A percentile compares a stretch with the other conserved stretches of the same genome.
Conservation (phyloP, 768 basidiomycete genomes). For the Mycena sanguinolenta region DNA sequence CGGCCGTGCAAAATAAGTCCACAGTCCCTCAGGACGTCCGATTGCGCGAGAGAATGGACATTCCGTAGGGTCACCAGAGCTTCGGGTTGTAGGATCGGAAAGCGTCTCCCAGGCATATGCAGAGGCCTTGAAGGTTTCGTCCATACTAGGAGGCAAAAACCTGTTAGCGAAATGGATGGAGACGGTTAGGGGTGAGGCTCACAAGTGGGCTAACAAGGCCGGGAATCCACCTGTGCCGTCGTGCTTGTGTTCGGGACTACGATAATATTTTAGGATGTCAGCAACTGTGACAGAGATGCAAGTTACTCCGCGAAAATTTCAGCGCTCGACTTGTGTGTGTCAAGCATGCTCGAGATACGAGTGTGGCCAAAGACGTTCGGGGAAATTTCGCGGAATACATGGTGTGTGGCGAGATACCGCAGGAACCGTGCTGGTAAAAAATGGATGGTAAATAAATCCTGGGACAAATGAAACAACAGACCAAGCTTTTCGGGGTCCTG, state of each 20-base stretch:
- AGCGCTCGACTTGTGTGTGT: neutral
- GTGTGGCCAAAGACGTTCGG: neutral
- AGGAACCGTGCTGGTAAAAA: constrained; percentile 49
- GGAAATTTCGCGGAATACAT: neutral
- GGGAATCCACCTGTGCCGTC: constrained; percentile 43
- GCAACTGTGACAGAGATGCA: too few species aligned
- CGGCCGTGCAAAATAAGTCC: constrained; percentile 42
- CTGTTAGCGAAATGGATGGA: neutral
- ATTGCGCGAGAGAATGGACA: constrained; percentile 44
- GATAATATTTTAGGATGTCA: constrained; percentile 33
- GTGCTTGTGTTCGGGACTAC: too few species aligned
- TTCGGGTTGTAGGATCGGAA: constrained; percentile 38
- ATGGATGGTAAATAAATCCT: neutral
- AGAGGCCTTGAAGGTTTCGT: constrained; percentile 47
- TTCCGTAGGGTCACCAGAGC: constrained; percentile 41
- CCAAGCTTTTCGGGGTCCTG: constrained; percentile 51
- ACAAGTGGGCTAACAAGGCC: constrained; percentile 45
- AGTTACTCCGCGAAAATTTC: neutral
- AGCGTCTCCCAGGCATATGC: constrained; percentile 48
- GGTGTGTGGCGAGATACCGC: neutral
- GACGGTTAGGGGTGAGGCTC: constrained; percentile 7
- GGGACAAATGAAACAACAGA: constrained; percentile 31
- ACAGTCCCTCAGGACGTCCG: constrained; percentile 41
- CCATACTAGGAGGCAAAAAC: constrained; percentile 39
- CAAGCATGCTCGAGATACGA: neutral